phyloP scores from a whole-genome alignment of 805 yeast species.

The Candida peoriensis region DNA sequence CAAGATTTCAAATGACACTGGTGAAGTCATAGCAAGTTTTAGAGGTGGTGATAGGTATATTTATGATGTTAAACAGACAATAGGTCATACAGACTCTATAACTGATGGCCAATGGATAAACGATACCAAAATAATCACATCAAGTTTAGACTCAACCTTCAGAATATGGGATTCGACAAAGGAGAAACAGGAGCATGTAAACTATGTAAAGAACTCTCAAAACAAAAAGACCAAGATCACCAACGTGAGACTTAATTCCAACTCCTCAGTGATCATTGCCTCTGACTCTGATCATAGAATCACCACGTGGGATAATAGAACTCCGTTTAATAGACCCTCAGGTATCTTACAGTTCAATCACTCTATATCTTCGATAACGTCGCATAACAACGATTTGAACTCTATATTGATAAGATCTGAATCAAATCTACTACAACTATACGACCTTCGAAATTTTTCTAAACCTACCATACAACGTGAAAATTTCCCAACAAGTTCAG shows the following conservation, averaged over 20 bases:
- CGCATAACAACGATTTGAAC: background rate
- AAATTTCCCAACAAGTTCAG: slow-evolving; percentile 4
- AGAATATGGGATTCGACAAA: slow-evolving; percentile 22
- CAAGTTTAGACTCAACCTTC: slow-evolving; percentile 23
- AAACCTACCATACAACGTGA: slow-evolving; percentile 15
- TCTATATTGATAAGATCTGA: slow-evolving; percentile 7
- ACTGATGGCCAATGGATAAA: slow-evolving; percentile 20
- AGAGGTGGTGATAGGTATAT: slow-evolving; percentile 22
- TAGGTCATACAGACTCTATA: slow-evolving; percentile 22
- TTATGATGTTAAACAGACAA: slow-evolving; percentile 23
- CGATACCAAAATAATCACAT: slow-evolving; percentile 13
- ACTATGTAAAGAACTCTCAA: slow-evolving; percentile 12
- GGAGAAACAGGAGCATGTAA: slow-evolving; percentile 14
- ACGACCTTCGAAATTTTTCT: slow-evolving; percentile 17
- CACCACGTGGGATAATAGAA: slow-evolving; percentile 13
- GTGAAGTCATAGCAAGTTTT: slow-evolving; percentile 13
- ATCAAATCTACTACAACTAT: slow-evolving; percentile 12
- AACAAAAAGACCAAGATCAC: slow-evolving; percentile 13
- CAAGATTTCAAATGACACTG: slow-evolving; percentile 12
- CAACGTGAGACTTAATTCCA: slow-evolving; percentile 2
- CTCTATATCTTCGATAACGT: background rate
- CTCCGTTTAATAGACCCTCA: slow-evolving; percentile 9
- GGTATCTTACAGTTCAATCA: background rate
- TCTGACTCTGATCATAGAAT: slow-evolving; percentile 10
- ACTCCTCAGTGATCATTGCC: slow-evolving; percentile 6